Evolutionary conservation across 257 asterid genomes (phyloP).

Genomic region (Prunella vulgaris): DNA sequence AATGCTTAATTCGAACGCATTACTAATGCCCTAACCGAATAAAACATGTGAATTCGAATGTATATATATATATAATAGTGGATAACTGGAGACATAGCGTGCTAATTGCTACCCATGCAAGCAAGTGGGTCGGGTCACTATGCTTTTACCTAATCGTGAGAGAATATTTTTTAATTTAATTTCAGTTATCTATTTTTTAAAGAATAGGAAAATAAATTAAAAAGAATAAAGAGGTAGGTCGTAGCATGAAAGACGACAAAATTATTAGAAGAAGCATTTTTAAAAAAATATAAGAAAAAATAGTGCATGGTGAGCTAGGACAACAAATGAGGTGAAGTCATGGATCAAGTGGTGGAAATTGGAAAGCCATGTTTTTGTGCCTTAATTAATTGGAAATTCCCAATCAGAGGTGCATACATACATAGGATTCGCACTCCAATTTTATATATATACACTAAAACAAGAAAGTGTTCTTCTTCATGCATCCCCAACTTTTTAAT

Average conservation of each 20-base stretch:
- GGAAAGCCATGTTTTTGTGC: not conserved
- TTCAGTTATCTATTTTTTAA: not conserved
- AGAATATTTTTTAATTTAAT: not conserved
- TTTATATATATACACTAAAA: not conserved
- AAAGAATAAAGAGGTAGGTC: not conserved
- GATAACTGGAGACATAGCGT: constrained; percentile 22
- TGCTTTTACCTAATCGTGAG: not conserved
- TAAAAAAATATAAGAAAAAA: no score
- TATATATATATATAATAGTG: not conserved
- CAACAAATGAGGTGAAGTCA: constrained; percentile 23
- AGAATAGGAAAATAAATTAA: not conserved
- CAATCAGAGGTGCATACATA: constrained; percentile 1
- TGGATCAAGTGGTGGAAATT: constrained; percentile 25
- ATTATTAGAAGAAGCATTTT: not conserved
- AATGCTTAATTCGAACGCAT: not conserved
- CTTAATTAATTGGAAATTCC: not conserved
- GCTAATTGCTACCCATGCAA: constrained; percentile 5
- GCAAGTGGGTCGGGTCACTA: constrained; percentile 7
- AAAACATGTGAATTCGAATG: not conserved
- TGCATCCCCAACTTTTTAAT: not conserved
- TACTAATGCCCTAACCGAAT: not conserved
- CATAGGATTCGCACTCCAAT: constrained; percentile 16
- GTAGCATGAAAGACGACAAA: constrained; percentile 13
- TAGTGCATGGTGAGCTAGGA: constrained; percentile 16
- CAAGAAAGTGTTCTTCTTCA: not conserved